Percentiles rank a stretch among this genome's conserved stretches.
Evolutionary conservation across 23 red algal genomes (phyloP).

Genomic region (Agarophyton chilense): DNA sequence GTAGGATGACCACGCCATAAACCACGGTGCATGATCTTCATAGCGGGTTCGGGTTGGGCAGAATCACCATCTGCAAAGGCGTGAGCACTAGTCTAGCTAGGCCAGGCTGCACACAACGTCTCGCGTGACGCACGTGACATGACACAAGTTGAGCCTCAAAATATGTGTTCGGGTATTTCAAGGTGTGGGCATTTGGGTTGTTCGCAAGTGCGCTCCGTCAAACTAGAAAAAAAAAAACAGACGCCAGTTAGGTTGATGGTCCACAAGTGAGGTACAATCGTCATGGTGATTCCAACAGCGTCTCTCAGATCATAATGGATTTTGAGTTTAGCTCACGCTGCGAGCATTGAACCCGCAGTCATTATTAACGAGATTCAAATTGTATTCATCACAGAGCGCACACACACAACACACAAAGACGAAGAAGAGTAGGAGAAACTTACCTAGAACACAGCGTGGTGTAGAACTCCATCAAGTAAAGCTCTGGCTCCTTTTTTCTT

Average conservation of each 20-base stretch:
- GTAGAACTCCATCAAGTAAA: conserved; percentile 43
- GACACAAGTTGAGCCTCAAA: too few species aligned
- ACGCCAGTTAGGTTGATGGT: background rate
- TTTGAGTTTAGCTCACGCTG: conserved; percentile 14
- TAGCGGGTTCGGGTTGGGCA: too few species aligned
- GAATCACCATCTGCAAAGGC: too few species aligned
- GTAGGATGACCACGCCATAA: too few species aligned
- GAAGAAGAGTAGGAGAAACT: background rate
- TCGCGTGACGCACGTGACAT: too few species aligned
- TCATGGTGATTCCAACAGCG: background rate
- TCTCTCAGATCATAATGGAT: conserved; percentile 13
- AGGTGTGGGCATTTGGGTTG: too few species aligned
- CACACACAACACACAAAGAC: background rate
- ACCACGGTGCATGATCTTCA: too few species aligned
- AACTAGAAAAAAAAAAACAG: background rate
- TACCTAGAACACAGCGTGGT: conserved; percentile 56
- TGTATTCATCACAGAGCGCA: conserved; percentile 47
- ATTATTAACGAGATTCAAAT: conserved; percentile 77
- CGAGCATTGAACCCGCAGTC: conserved; percentile 17
- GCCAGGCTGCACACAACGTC: too few species aligned
- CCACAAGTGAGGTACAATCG: background rate
- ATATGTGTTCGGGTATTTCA: too few species aligned
- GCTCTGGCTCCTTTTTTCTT: conserved; percentile 31
- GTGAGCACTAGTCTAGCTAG: too few species aligned
- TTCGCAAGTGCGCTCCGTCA: too few species aligned